These are phyloP conservation scores for Coemansia sp. DNA, from an alignment of 192 early-diverging fungal genomes.

Conservation along the genomic window DNA sequence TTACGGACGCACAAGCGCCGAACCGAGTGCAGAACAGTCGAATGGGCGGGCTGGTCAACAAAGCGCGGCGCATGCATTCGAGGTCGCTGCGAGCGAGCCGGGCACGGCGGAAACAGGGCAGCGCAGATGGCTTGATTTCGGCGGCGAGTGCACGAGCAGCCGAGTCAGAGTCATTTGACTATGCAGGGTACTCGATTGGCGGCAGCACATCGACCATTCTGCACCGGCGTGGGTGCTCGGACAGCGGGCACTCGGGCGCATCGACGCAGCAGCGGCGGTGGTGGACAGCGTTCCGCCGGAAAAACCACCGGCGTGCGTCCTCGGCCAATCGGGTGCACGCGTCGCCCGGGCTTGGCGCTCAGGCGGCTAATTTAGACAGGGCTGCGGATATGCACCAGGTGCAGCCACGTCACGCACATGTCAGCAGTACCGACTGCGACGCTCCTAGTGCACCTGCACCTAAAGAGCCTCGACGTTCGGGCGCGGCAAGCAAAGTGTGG, in stretches of 20 bases:
- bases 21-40: slow-evolving; percentile 5
- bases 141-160: background rate
- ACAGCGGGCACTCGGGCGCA: slow-evolving; percentile 2
- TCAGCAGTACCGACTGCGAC: background rate
- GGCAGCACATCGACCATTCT: slow-evolving; percentile 46
- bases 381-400: background rate
- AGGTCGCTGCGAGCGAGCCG: background rate
- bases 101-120: slow-evolving; percentile 12
- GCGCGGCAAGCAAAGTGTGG: slow-evolving; percentile 12
- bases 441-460: background rate
- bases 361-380: background rate
- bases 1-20: background rate
- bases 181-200: slow-evolving; percentile 22
- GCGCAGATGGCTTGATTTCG: background rate
- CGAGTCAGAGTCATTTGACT: slow-evolving; percentile 24
- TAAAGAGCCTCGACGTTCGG: background rate
- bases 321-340: background rate
- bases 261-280: slow-evolving; percentile 4
- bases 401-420: background rate
- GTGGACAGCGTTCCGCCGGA: slow-evolving; percentile 12
- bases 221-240: slow-evolving; percentile 5
- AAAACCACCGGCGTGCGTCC: background rate
- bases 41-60: slow-evolving; percentile 9
- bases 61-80: slow-evolving; percentile 4
- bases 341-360: background rate